phyloP scores from a whole-genome alignment of 2,329 filamentous ascomycete genomes.

The Diaporthe batatas region DNA sequence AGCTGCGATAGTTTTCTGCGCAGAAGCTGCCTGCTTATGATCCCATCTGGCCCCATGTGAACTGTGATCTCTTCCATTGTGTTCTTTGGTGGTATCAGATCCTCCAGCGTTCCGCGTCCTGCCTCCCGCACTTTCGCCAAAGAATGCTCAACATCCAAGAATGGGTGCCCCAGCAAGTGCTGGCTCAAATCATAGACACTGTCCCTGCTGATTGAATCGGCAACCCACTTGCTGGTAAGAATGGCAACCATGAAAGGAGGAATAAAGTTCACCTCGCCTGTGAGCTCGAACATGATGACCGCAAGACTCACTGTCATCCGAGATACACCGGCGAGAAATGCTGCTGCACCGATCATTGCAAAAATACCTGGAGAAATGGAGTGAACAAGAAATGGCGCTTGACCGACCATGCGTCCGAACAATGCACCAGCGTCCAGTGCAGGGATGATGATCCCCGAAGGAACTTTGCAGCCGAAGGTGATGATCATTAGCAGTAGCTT shows the following conservation, averaged over 20 bases:
- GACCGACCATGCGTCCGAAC: constrained; percentile 67
- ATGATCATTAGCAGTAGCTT: constrained; percentile 70
- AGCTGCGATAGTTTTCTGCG: constrained; percentile 61
- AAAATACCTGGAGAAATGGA: constrained; percentile 69
- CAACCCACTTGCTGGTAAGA: constrained; percentile 70
- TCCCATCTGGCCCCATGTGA: constrained; percentile 57
- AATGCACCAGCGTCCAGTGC: constrained; percentile 69
- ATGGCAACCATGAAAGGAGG: constrained; percentile 72
- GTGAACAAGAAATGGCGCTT: constrained; percentile 46
- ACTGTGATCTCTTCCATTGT: constrained; percentile 71
- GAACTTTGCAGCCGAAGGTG: constrained; percentile 72
- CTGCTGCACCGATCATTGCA: constrained; percentile 71
- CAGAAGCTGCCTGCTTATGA: constrained; percentile 57
- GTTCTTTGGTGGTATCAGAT: constrained; percentile 64
- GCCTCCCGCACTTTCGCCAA: constrained; percentile 49
- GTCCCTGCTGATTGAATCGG: constrained; percentile 65
- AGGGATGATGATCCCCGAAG: constrained; percentile 72
- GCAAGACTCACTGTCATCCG: constrained; percentile 56
- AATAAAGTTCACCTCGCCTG: constrained; percentile 69
- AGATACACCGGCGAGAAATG: constrained; percentile 70
- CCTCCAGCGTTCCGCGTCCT: constrained; percentile 54
- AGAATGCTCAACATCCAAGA: constrained; percentile 66
- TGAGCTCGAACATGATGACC: constrained; percentile 74
- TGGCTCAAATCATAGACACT: constrained; percentile 73
- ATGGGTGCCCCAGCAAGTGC: constrained; percentile 69